Evolutionary conservation across 805 yeast genomes (phyloP), one percentile per base, ranked within the genome.

Genomic region (Starmera pachycereana): DNA sequence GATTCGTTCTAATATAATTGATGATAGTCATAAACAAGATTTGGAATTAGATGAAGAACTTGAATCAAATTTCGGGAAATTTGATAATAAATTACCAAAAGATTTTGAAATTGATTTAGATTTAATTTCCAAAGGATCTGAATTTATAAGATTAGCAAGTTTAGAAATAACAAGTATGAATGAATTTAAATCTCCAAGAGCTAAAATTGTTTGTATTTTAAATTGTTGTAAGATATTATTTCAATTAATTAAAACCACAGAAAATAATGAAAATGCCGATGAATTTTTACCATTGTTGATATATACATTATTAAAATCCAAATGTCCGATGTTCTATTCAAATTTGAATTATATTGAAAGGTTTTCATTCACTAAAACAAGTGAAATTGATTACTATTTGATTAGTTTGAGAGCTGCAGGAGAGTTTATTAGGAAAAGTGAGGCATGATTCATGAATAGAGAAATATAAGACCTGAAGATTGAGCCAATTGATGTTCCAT

Each of bases 151-250:
- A 50, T 68, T 82, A 42, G 92, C 97, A 0, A 71, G 79, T 1
- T 66, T 65, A 11, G 97, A 92, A 59, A 67, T 92, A 37, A 66
- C 69, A 46, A 87, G 87, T 50, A 78, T 92, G 52, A 82, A 83
- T 58, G 70, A 75, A 39, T 94, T 82, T 57, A 74, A 94, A 50
- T 90, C 97, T 0, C 98, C 98, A 12, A 68, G 98, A 39, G 98
- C 94, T 56, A 92, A 92, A 54, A 77, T 87, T 46, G 86, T 92
- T 32, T 92, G 97, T 57, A 69, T 92, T 3, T 68, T 92, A 45
- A 94, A 92, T 61, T 78, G 92, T 39, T 90, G 97, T 55, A 90
- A 90, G 59, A 89, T 92, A 16, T 81, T 94, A 6, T 89, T 88
- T 66, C 94, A 95, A 10, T 69, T 86, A 42, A 72, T 94, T 36